phyloP scores from a whole-genome alignment of 306 rosid genomes.

The Vicia villosa region DNA sequence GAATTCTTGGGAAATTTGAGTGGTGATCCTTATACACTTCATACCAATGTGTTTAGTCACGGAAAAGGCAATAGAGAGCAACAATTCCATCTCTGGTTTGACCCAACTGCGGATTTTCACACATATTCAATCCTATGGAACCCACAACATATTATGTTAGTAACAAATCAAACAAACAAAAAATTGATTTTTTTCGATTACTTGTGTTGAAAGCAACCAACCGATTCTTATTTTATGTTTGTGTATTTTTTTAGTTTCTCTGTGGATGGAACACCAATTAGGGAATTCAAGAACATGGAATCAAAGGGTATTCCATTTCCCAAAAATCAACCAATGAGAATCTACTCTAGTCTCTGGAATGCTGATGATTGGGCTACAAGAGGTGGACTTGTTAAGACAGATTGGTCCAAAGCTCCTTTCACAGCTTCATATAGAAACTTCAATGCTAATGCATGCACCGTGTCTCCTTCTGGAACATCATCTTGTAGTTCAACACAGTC shows the following conservation, averaged over 20 bases:
- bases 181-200: too few species aligned
- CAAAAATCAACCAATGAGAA: slow-evolving; percentile 55
- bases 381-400: slow-evolving; percentile 74
- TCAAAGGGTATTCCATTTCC: slow-evolving; percentile 58
- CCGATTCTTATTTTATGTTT: too few species aligned
- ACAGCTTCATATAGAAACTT: slow-evolving; percentile 57
- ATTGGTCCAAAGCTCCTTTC: slow-evolving; percentile 72
- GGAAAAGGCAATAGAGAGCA: background rate
- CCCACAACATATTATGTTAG: background rate
- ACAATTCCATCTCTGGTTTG: background rate
- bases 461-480: slow-evolving; percentile 46
- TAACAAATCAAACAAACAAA: too few species aligned
- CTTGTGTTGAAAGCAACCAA: too few species aligned
- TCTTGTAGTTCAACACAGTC: slow-evolving; percentile 42
- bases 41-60: background rate
- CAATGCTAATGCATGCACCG: slow-evolving; percentile 57
- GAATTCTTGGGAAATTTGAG: slow-evolving; percentile 2
- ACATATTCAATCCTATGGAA: background rate
- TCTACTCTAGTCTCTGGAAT: slow-evolving; percentile 68
- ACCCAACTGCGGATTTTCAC: background rate
- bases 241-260: slow-evolving; percentile 41
- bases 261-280: slow-evolving; percentile 73
- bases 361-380: slow-evolving; percentile 82
- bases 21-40: background rate
- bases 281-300: slow-evolving; percentile 71